Evolutionary conservation across 139 green algal genomes (phyloP), one percentile per base, ranked within the genome.

Genomic region (Micractinium sp.): DNA sequence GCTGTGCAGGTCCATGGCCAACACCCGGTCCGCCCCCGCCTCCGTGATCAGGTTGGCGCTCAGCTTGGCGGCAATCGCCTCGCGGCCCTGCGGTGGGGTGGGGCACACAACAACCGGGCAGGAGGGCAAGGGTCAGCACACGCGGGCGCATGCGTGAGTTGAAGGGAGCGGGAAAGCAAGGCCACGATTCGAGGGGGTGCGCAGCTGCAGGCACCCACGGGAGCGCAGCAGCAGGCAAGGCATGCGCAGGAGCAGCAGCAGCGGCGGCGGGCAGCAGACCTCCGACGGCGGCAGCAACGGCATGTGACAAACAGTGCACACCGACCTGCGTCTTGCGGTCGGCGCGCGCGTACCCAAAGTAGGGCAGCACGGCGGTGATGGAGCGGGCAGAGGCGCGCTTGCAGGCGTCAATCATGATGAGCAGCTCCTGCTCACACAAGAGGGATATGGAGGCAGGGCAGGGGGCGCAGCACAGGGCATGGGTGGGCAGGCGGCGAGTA

Each of bases 11-110:
- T 99, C 98, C 92, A 99, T 96, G 33, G 97, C 94, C 67, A 99
- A 89, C 75, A 99, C 95, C 1, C 98, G 93, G 90, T 99, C 94
- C 20, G 96, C 97, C 39, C 98, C 98, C 56, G 98, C 96, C 92
- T 99, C 96, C 20, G 98, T 99, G 85, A 99, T 95, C n/a, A 99
- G 93, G 94, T 99, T 99, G 88, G 98, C 98, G 33, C 95, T 96
- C 88, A 99, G 94, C 95, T 99, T 99, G 74, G 98, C 98, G 53
- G 97, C 97, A 85, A 99, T 99, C 85, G 95, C 97, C 92, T 99
- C 98, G 16, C 98, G 93, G 29, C 98, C 98, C 90, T 90, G 78
- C 29, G 41, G 80, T n/a, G 39, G 16, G 76, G 31, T 0, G 35
- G n/a, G 9, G 53, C n/a, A 82, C 9, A 56, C 47, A 56, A 56